Evolutionary conservation across 768 basidiomycete genomes (phyloP), one percentile per base, ranked within the genome.

Genomic region (Scleroderma citrinum): DNA sequence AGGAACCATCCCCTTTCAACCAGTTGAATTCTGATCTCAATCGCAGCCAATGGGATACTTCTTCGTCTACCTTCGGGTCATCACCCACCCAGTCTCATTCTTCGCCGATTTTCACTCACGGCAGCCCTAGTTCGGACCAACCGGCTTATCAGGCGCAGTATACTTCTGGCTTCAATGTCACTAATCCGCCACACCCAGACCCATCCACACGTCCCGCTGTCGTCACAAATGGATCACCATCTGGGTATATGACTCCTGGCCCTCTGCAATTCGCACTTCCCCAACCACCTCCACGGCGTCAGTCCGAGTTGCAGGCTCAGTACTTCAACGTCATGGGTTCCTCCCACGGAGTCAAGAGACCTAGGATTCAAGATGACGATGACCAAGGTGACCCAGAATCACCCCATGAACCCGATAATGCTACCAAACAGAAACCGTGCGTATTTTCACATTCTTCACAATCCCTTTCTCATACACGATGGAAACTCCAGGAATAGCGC

Each of bases 401-500:
- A 11, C 35, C 32, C 31, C 63, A 56, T 7, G 65, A 65, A 30
- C 53, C 50, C 12, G 60, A 54, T 42, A 37, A 48, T 14, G 2
- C 50, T 14, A 7, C 49, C 19, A 60, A 32, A 36, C 60, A 63
- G 13, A 67, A 52, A 44, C 52, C 42, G 65, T 66, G 23, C 41
- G 67, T 55, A 8, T 7, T 35, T 16, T 17, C 12, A 7, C 6
- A 38, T 11, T 46, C 39, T 1, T n/a, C 20, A 8, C 24, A 21
- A 30, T 39, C 7, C 7, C 24, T n/a, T 4, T 26, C 35, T 30
- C 26, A 36, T 39, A 16, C 44, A 54, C 10, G 51, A 26, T 30
- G 46, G 34, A 21, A 31, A 51, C 38, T 46, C 38, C 55, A 78
- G 73, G 21, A 56, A 65, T 38, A 83, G 86, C 19, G 87, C 86